Conservation (phyloP, 768 basidiomycete species). For the Fistulinella prunicolor region DNA sequence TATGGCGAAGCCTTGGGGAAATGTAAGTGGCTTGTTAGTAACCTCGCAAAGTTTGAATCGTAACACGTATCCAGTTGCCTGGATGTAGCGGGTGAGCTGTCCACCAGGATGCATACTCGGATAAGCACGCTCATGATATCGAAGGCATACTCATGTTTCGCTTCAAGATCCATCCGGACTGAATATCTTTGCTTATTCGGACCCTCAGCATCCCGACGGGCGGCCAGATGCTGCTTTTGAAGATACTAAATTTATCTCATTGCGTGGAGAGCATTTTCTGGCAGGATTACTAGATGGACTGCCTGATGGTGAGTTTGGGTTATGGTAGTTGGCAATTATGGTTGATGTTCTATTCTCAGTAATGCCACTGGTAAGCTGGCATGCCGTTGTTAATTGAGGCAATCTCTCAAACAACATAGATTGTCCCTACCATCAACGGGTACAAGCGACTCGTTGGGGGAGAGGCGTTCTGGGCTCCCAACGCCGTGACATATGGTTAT, state of each 20-base stretch:
- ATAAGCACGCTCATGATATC: slow-evolving; percentile 2
- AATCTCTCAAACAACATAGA: slow-evolving; percentile 35
- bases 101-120: slow-evolving; percentile 7
- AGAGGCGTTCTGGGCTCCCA: slow-evolving; percentile 93
- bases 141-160: slow-evolving; percentile 89
- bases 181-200: slow-evolving; percentile 77
- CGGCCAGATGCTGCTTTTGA: slow-evolving; percentile 68
- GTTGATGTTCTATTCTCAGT: slow-evolving; percentile 41
- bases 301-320: slow-evolving; percentile 63
- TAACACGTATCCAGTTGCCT: slow-evolving; percentile 58
- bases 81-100: slow-evolving; percentile 84
- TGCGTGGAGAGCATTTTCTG: slow-evolving; percentile 88
- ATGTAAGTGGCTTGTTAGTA: slow-evolving; percentile 48
- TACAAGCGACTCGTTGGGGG: slow-evolving; percentile 96
- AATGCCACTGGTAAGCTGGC: slow-evolving; percentile 70
- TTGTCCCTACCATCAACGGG: slow-evolving; percentile 91
- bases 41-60: slow-evolving; percentile 2
- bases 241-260: slow-evolving; percentile 82
- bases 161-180: slow-evolving; percentile 62
- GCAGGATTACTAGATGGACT: slow-evolving; percentile 90
- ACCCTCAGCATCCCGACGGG: slow-evolving; percentile 58
- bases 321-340: not conserved
- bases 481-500: slow-evolving; percentile 91
- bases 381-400: not conserved
- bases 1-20: slow-evolving; percentile 97